Evolutionary conservation across 2,329 filamentous ascomycete genomes (phyloP).

Genomic region (Pseudogymnoascus destructans): DNA sequence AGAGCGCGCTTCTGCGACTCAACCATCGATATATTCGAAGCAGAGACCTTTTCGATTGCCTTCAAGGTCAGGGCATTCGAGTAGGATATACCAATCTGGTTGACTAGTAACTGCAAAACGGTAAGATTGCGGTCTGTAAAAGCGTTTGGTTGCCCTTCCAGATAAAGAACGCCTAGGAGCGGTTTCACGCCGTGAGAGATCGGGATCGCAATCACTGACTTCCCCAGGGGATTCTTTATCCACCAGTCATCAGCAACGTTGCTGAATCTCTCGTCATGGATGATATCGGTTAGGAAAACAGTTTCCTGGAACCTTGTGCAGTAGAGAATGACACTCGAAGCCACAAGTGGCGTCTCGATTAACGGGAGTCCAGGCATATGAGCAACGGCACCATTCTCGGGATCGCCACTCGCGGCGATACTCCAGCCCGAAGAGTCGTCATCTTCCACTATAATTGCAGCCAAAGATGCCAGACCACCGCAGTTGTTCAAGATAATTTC

Average conservation of each 20-base stretch:
- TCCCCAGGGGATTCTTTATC: constrained; percentile 53
- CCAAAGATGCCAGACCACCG: constrained; percentile 54
- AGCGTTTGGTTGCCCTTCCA: constrained; percentile 60
- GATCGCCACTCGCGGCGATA: constrained; percentile 60
- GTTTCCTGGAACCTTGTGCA: constrained; percentile 63
- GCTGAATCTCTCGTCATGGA: constrained; percentile 64
- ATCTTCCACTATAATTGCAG: constrained; percentile 62
- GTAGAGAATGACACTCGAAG: constrained; percentile 64
- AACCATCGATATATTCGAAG: constrained; percentile 67
- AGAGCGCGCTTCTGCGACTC: constrained; percentile 62
- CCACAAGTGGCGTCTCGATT: constrained; percentile 53
- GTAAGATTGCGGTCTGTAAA: constrained; percentile 64
- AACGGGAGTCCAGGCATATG: constrained; percentile 54
- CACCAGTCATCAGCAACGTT: constrained; percentile 61
- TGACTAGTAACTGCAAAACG: constrained; percentile 57
- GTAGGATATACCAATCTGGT: constrained; percentile 64
- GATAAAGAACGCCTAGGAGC: constrained; percentile 60
- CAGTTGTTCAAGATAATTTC: constrained; percentile 70
- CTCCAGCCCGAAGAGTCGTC: constrained; percentile 46
- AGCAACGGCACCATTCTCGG: constrained; percentile 53
- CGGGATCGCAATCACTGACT: constrained; percentile 66
- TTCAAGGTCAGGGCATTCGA: constrained; percentile 56
- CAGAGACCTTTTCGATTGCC: constrained; percentile 62
- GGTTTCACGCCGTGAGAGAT: constrained; percentile 60
- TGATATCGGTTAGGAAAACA: constrained; percentile 60